Evolutionary conservation across 345 rosid genomes (phyloP).

Genomic region (Eucalyptus pumila): DNA sequence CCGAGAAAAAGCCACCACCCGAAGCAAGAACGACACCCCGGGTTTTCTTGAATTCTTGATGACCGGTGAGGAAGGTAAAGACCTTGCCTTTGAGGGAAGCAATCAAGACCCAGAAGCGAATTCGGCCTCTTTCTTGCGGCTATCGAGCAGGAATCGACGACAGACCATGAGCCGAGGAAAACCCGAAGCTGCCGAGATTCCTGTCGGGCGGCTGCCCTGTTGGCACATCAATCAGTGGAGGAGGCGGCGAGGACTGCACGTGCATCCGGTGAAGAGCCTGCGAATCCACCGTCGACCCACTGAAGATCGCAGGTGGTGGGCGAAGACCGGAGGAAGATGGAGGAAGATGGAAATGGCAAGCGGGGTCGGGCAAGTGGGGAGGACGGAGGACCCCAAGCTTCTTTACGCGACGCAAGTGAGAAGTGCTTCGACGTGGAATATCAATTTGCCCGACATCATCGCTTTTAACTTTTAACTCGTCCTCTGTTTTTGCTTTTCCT

Average conservation of each 20-base stretch:
- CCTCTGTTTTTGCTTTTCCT: background rate
- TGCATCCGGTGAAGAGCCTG: background rate
- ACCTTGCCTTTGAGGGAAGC: background rate
- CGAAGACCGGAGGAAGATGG: background rate
- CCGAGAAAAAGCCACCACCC: background rate
- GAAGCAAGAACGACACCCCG: background rate
- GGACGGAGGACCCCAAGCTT: too few species aligned
- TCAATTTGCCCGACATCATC: background rate
- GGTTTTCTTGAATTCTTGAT: background rate
- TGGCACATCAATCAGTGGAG: background rate
- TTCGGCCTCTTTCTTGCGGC: background rate
- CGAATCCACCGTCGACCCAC: background rate
- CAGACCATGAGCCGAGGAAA: background rate
- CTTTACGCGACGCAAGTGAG: too few species aligned
- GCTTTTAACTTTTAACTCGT: background rate
- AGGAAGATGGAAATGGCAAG: background rate
- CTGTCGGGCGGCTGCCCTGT: background rate
- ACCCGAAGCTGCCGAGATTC: background rate
- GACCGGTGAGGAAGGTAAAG: background rate
- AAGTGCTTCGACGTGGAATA: background rate
- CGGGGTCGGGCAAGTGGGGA: too few species aligned
- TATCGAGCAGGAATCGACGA: background rate
- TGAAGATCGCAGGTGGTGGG: background rate
- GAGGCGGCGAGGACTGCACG: background rate
- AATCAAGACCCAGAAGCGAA: background rate